phyloP scores from a whole-genome alignment of 2,329 filamentous ascomycete genomes.

The Metarhizium robertsii region DNA sequence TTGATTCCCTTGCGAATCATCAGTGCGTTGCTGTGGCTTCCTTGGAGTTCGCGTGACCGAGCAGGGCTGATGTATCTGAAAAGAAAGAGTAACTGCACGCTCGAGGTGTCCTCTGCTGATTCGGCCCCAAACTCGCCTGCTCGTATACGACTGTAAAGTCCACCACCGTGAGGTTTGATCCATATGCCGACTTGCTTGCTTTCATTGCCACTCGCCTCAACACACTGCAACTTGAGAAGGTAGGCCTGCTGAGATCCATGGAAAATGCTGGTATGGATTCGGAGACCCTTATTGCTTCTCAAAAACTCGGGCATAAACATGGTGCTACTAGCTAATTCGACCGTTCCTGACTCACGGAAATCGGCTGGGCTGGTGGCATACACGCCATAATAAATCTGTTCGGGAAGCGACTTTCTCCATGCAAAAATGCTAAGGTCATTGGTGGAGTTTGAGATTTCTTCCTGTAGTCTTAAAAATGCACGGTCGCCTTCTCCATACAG shows the following conservation, averaged over 20 bases:
- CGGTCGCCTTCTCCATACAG: conserved; percentile 13
- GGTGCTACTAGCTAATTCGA: conserved; percentile 1
- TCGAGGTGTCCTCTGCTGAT: not conserved
- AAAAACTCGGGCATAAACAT: conserved; percentile 5
- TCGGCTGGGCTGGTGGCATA: conserved; percentile 1
- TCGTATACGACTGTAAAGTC: conserved; percentile 4
- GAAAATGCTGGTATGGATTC: conserved; percentile 1
- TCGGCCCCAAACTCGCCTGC: not conserved
- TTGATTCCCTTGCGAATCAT: conserved; percentile 6
- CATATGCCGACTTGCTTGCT: conserved; percentile 3
- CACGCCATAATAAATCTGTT: conserved; percentile 2
- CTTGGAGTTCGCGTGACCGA: conserved; percentile 1
- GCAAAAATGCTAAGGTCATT: conserved; percentile 7
- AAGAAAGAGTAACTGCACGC: not conserved
- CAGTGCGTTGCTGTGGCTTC: conserved; percentile 5
- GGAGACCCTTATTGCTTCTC: conserved; percentile 6
- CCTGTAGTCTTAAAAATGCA: conserved; percentile 12
- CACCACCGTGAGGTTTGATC: conserved; percentile 4
- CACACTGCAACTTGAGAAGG: conserved; percentile 3
- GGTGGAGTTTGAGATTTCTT: conserved; percentile 9
- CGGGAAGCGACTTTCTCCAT: not conserved
- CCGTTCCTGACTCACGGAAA: conserved; percentile 1
- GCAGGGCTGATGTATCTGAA: conserved; percentile 1
- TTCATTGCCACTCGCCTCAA: not conserved
- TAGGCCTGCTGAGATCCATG: not conserved